Evolutionary conservation across 306 rosid genomes (phyloP).

Genomic region (Citrullus colocynthis): DNA sequence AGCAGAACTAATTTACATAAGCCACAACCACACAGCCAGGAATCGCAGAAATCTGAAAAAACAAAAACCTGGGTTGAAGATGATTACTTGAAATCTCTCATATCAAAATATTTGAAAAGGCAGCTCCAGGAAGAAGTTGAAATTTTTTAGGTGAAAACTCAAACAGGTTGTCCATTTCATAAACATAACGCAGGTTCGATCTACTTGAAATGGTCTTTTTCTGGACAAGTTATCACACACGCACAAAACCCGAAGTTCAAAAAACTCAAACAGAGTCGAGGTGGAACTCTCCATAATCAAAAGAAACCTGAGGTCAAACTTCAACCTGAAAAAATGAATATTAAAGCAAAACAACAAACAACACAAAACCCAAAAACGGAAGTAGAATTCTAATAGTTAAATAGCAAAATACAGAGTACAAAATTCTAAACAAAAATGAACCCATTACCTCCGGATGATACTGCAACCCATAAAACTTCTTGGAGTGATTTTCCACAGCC

Average conservation of each 20-base stretch:
- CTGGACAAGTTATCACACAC: background rate
- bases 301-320: background rate
- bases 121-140: background rate
- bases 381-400: background rate
- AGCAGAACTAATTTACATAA: background rate
- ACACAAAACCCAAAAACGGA: background rate
- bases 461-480: slow-evolving; percentile 74
- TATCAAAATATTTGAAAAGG: background rate
- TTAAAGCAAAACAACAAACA: background rate
- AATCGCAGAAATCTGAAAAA: background rate
- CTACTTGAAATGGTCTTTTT: background rate
- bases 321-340: background rate
- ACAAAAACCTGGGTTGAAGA: background rate
- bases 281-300: background rate
- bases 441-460: slow-evolving; percentile 81
- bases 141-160: background rate
- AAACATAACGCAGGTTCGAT: background rate
- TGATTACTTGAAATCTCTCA: background rate
- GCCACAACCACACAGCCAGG: background rate
- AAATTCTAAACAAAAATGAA: background rate
- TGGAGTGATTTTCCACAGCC: slow-evolving; percentile 37
- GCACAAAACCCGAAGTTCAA: background rate
- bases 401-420: background rate
- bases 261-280: background rate
- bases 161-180: background rate